Conservation (phyloP, 345 rosid genomes). For the Eutrema yunnanense region DNA sequence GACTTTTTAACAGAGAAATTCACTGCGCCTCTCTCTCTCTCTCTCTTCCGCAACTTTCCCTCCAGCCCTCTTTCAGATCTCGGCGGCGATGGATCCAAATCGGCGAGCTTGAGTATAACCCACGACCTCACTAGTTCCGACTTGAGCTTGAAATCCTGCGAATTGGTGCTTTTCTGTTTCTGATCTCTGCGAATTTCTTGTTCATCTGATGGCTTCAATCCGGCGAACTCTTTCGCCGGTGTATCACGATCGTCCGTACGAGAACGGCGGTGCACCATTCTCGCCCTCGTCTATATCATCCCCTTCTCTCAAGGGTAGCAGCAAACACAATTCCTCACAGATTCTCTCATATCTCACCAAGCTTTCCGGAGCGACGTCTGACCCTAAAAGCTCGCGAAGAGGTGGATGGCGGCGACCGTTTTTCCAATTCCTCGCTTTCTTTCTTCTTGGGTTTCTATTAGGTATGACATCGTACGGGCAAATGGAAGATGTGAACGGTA, state of each 20-base stretch:
- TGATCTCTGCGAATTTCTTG: not conserved
- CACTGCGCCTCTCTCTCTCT: not conserved
- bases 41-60: not conserved
- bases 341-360: constrained; percentile 21
- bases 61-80: constrained; percentile 13
- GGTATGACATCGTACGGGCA: constrained; percentile 64
- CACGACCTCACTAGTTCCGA: not conserved
- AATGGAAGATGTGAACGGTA: constrained; percentile 36
- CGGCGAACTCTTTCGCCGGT: constrained; percentile 90
- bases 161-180: not conserved
- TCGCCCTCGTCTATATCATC: constrained; percentile 22
- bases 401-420: constrained; percentile 55
- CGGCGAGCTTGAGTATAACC: not conserved
- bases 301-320: constrained; percentile 31
- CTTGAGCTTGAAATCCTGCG: not conserved
- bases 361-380: constrained; percentile 21
- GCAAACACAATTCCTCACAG: constrained; percentile 37
- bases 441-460: constrained; percentile 53
- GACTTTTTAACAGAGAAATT: too few species aligned
- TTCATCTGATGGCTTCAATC: constrained; percentile 62
- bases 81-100: constrained; percentile 25
- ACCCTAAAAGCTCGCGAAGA: constrained; percentile 40
- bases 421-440: constrained; percentile 53
- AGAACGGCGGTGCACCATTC: constrained; percentile 38
- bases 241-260: constrained; percentile 49